Evolutionary conservation across 305 asterid genomes (phyloP).

Genomic region (Petunia hybrid): DNA sequence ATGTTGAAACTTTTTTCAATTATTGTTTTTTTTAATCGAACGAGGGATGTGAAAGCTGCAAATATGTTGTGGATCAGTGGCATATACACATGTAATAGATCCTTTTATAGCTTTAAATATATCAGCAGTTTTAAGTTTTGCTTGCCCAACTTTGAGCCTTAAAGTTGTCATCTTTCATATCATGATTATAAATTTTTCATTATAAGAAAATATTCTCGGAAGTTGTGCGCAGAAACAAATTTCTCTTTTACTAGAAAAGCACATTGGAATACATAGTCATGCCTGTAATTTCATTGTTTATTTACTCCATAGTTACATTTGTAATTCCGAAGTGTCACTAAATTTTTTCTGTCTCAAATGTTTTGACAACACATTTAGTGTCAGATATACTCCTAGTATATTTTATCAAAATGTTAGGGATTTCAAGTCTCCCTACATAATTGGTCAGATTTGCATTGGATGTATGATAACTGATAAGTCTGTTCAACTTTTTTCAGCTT

Average conservation of each 20-base stretch:
- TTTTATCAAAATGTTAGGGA: slow-evolving; percentile 8
- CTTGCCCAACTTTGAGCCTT: slow-evolving; percentile 16
- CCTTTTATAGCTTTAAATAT: neutral
- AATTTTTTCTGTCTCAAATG: neutral
- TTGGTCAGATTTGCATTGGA: neutral
- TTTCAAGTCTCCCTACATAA: neutral
- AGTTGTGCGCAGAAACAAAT: neutral
- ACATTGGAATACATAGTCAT: neutral
- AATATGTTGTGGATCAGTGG: neutral
- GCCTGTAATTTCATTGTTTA: neutral
- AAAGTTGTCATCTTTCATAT: neutral
- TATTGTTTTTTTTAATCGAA: slow-evolving; percentile 6
- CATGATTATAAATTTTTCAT: neutral
- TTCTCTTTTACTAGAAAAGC: neutral
- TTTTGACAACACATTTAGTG: neutral
- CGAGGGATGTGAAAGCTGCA: slow-evolving; percentile 21
- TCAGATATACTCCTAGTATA: neutral
- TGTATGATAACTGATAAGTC: neutral
- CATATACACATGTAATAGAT: neutral
- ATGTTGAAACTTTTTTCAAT: neutral
- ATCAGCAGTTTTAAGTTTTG: neutral
- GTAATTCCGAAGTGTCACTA: neutral
- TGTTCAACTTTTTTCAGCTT: slow-evolving; percentile 19
- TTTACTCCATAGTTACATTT: slow-evolving; percentile 6
- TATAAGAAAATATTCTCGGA: neutral